Evolutionary conservation across 495 filamentous ascomycete species (phyloP), one percentile per base, ranked within the genome.

Genomic region (Aspergillus nanangensis): DNA sequence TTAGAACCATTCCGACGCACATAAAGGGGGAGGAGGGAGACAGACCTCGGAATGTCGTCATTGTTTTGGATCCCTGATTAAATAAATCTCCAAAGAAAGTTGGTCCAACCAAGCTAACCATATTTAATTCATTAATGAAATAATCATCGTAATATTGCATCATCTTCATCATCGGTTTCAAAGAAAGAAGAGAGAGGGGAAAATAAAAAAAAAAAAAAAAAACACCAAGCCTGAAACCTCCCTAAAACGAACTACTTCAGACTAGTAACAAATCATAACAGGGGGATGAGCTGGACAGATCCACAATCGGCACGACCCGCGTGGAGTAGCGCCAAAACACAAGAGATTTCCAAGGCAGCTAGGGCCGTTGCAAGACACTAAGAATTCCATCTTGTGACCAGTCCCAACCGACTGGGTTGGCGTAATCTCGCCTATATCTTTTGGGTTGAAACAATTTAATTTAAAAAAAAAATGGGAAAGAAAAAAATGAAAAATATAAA

Each of bases 231-330:
- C n/a, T n/a, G n/a, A n/a, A n/a, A n/a, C n/a, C n/a, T n/a, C n/a
- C 25, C 25, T 11, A 5, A 5, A 11, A 29, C 25, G 25, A 11
- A 11, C 5, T 29, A 29, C 25, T 5, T 29, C 5, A 5, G 25
- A 29, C 11, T 7, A 5, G 25, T 7, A 29, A 29, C 25, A 11
- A 11, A 29, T 5, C 25, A 5, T 5, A 11, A 11, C 25, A 29
- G 7, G 11, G 25, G 25, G 25, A 39, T 27, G 33, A 29, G 11
- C n/a, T 37, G 33, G 22, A 3, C 14, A 29, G 33, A 13, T 18
- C 43, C 42, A 36, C 1, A 32, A 45, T 38, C 43, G 43, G 43
- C 43, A 45, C 43, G 43, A 37, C 32, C 43, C 43, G 43, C 17
- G 43, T 45, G 43, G 43, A 31, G 43, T n/a, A n/a, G n/a, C 18